phyloP scores from a whole-genome alignment of 192 early-diverging fungal genomes.

The Phycomyces nitens region DNA sequence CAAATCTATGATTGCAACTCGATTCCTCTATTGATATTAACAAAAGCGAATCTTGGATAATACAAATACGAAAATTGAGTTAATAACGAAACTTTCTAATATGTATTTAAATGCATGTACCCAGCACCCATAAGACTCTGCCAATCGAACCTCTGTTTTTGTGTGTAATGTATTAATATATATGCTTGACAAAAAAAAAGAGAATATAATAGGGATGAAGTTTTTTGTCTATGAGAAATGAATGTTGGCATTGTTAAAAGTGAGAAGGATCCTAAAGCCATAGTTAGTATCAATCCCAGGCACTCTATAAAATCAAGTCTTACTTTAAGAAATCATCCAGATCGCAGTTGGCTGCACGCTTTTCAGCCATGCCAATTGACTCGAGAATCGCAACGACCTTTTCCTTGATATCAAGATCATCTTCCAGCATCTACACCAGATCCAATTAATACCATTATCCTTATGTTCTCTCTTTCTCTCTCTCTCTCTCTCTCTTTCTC shows the following conservation, averaged over 20 bases:
- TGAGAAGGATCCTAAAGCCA: constrained; percentile 64
- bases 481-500: too few relatives aligned
- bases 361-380: constrained; percentile 60
- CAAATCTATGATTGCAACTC: too few relatives aligned
- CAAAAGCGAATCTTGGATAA: too few relatives aligned
- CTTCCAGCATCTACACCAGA: constrained; percentile 74
- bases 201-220: not conserved
- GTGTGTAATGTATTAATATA: not conserved
- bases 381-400: constrained; percentile 76
- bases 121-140: too few relatives aligned
- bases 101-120: too few relatives aligned
- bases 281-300: too few relatives aligned
- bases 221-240: constrained; percentile 69
- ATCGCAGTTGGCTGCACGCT: constrained; percentile 88
- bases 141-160: too few relatives aligned
- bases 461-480: too few relatives aligned
- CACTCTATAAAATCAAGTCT: constrained; percentile 22
- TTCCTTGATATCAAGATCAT: constrained; percentile 83
- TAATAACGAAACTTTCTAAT: too few relatives aligned
- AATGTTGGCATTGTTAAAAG: constrained; percentile 90
- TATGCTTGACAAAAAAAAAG: not conserved
- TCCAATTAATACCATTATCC: too few relatives aligned
- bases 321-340: constrained; percentile 91
- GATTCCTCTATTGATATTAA: too few relatives aligned
- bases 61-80: too few relatives aligned